Evolutionary conservation across 176 grass and related monocot genomes (phyloP).

Genomic region (Tuctoria greenei): DNA sequence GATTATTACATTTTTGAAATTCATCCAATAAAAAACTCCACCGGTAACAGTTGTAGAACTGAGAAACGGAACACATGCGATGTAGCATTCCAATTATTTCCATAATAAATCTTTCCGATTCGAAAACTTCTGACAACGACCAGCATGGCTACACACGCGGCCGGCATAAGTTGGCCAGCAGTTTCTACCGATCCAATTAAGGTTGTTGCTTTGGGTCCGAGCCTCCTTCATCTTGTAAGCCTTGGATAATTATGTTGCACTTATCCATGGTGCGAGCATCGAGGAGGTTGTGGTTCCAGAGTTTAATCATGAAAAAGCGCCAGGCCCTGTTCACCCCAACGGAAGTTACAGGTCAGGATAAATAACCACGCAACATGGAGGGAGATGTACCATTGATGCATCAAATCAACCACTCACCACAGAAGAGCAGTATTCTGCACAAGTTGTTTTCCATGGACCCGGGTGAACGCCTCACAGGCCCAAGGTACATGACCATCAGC

Average conservation of each 20-base stretch:
- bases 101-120: not conserved
- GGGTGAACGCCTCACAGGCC: constrained; percentile 84
- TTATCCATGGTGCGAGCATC: constrained; percentile 77
- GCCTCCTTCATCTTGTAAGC: constrained; percentile 54
- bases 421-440: constrained; percentile 62
- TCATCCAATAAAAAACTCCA: too few species aligned
- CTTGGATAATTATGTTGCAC: constrained; percentile 74
- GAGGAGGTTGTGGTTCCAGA: constrained; percentile 93
- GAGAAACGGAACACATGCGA: not conserved
- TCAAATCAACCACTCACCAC: constrained; percentile 43
- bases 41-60: not conserved
- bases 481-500: constrained; percentile 97
- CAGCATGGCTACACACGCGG: not conserved
- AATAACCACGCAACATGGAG: not conserved
- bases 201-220: constrained; percentile 49
- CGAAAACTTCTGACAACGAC: not conserved
- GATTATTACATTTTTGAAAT: not conserved
- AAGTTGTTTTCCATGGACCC: constrained; percentile 70
- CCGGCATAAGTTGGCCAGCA: not conserved
- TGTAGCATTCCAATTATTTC: not conserved
- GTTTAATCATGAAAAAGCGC: constrained; percentile 93
- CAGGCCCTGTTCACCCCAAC: constrained; percentile 63
- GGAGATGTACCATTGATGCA: not conserved
- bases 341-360: constrained; percentile 24
- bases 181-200: not conserved